These are phyloP conservation scores for Tulasnella calospora DNA, from an alignment of 768 basidiomycete species.

Conservation along the genomic window DNA sequence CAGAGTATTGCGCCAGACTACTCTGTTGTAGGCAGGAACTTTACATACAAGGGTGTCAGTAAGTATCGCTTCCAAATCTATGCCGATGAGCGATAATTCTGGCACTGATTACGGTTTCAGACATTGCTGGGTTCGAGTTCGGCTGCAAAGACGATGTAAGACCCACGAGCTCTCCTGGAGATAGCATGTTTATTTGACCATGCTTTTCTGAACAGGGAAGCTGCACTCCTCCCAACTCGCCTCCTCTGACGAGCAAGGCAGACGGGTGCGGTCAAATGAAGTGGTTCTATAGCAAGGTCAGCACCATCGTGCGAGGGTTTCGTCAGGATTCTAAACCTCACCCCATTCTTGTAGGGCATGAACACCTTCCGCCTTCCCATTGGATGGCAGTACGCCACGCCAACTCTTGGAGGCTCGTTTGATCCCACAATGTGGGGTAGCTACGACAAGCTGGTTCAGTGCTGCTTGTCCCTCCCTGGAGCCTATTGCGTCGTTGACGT, in stretches of 20 bases:
- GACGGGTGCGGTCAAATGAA: neutral
- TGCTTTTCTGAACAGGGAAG: neutral
- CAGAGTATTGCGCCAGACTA: neutral
- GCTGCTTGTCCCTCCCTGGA: slow-evolving; percentile 11
- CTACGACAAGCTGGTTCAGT: slow-evolving; percentile 36
- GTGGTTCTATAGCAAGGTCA: slow-evolving; percentile 1
- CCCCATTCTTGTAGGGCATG: neutral
- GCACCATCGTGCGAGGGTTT: neutral
- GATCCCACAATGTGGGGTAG: slow-evolving; percentile 30
- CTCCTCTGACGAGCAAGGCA: neutral
- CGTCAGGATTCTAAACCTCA: neutral
- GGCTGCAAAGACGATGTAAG: neutral
- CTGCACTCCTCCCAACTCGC: neutral
- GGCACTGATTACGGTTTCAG: neutral
- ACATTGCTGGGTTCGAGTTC: neutral
- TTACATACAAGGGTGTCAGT: slow-evolving; percentile 11
- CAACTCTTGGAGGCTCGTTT: slow-evolving; percentile 5
- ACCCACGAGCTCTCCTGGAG: neutral
- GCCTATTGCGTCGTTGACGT: slow-evolving; percentile 15
- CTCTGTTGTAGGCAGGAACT: neutral
- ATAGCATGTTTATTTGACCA: neutral
- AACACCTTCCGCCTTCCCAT: neutral
- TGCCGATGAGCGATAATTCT: neutral
- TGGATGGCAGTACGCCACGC: neutral
- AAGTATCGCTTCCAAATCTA: neutral